Percentiles rank a stretch among this genome's conserved stretches.
These are phyloP conservation scores for Neonothopanus nambi DNA, from an alignment of 1,284 basidiomycete species.

Conservation along the genomic window DNA sequence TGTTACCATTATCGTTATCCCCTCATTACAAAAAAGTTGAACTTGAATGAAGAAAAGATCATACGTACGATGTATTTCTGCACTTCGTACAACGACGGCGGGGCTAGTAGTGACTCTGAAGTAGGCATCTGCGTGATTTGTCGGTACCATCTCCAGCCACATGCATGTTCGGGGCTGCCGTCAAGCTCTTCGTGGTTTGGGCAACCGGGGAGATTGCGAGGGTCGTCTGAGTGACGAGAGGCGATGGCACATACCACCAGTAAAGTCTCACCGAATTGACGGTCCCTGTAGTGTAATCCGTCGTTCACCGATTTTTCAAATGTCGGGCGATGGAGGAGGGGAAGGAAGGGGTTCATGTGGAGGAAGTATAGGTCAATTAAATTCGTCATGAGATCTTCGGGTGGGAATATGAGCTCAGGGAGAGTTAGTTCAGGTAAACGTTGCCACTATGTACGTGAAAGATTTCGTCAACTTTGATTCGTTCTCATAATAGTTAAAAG, in stretches of 20 bases:
- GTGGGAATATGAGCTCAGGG: slow-evolving; percentile 26
- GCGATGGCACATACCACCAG: slow-evolving; percentile 50
- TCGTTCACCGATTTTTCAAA: too few relatives aligned
- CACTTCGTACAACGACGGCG: slow-evolving; percentile 1
- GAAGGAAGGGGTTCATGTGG: slow-evolving; percentile 37
- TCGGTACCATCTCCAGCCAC: slow-evolving; percentile 52
- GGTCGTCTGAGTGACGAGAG: slow-evolving; percentile 45
- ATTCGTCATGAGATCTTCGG: slow-evolving; percentile 34
- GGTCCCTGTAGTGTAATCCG: slow-evolving; percentile 39
- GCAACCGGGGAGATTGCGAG: slow-evolving; percentile 35
- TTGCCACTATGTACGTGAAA: neutral
- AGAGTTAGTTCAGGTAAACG: neutral
- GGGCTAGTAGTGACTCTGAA: too few relatives aligned
- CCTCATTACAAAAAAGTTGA: too few relatives aligned
- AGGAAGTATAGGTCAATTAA: slow-evolving; percentile 50
- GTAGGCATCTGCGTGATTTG: slow-evolving; percentile 36
- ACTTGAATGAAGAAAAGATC: neutral
- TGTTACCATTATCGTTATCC: too few relatives aligned
- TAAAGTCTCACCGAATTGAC: slow-evolving; percentile 44
- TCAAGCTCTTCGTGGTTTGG: neutral
- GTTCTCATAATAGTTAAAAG: too few relatives aligned
- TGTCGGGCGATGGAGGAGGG: slow-evolving; percentile 45
- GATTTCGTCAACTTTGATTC: too few relatives aligned
- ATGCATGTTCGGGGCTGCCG: too few relatives aligned
- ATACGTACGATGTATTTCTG: slow-evolving; percentile 5